These are phyloP conservation scores for Monosporascus sp. DNA, from an alignment of 2,329 filamentous ascomycete genomes.

Conservation along the genomic window DNA sequence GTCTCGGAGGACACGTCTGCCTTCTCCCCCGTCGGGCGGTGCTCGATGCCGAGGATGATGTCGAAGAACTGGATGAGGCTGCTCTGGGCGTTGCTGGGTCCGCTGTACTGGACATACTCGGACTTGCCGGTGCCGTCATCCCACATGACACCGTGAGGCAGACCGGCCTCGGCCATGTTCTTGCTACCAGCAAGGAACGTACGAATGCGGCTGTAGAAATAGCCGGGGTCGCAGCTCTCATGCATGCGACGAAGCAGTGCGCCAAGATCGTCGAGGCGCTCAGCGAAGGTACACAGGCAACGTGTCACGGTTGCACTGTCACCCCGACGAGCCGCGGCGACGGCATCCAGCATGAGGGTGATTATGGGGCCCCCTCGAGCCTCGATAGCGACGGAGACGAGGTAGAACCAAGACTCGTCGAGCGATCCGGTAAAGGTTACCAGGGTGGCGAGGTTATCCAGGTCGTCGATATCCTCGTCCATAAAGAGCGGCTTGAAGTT, in stretches of 20 bases:
- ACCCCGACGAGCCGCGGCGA: conserved; percentile 67
- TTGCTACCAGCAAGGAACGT: conserved; percentile 94
- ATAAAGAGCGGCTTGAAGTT: conserved; percentile 92
- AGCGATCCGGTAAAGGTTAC: conserved; percentile 89
- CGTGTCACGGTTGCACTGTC: conserved; percentile 68
- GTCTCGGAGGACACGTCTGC: conserved; percentile 37
- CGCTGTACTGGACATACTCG: conserved; percentile 77
- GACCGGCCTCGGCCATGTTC: conserved; percentile 92
- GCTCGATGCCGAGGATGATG: conserved; percentile 80
- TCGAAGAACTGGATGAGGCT: conserved; percentile 98
- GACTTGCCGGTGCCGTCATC: conserved; percentile 68
- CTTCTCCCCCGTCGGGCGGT: conserved; percentile 80
- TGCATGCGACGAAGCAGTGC: conserved; percentile 81
- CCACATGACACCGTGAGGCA: conserved; percentile 83
- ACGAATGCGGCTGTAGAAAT: conserved; percentile 95
- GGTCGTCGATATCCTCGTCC: conserved; percentile 71
- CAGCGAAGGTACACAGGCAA: conserved; percentile 76
- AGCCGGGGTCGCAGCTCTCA: conserved; percentile 86
- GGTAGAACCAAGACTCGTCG: conserved; percentile 98
- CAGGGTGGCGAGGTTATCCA: conserved; percentile 84
- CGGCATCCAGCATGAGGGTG: conserved; percentile 81
- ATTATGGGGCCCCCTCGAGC: conserved; percentile 83
- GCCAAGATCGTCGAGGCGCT: conserved; percentile 80
- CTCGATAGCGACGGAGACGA: conserved; percentile 93
- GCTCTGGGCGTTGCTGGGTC: conserved; percentile 94